Evolutionary conservation across 208 protist genomes (phyloP).

Genomic region (Leishmania lainsoni): DNA sequence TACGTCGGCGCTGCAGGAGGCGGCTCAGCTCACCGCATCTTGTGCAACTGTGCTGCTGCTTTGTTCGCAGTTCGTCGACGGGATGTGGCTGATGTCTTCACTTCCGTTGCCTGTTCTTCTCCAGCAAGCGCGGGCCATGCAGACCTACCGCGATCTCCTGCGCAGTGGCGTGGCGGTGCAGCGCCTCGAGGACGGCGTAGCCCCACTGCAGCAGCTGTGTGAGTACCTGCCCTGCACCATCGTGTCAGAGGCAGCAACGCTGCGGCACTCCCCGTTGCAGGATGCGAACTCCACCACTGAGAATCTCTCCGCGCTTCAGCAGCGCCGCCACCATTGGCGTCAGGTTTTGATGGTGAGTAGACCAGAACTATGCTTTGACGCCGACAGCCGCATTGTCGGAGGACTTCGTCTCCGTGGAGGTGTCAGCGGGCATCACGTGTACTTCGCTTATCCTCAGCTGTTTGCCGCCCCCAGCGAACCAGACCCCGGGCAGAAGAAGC

Average conservation of each 20-base stretch:
- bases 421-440: conserved; percentile 55
- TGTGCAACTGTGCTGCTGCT: conserved; percentile 22
- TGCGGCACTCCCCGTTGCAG: background rate
- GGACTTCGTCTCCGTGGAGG: conserved; percentile 44
- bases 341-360: background rate
- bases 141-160: conserved; percentile 16
- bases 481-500: background rate
- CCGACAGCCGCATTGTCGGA: conserved; percentile 43
- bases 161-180: conserved; percentile 19
- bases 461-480: background rate
- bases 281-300: background rate
- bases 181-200: conserved; percentile 18
- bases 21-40: conserved; percentile 9
- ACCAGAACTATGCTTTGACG: conserved; percentile 39
- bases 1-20: conserved; percentile 32
- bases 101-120: conserved; percentile 1
- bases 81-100: background rate
- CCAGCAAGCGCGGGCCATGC: conserved; percentile 6
- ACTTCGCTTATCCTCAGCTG: conserved; percentile 73
- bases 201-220: conserved; percentile 34
- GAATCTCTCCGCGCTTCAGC: conserved; percentile 6
- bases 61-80: background rate
- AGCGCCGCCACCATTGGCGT: conserved; percentile 26
- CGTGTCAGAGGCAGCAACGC: conserved; percentile 12
- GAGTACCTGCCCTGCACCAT: conserved; percentile 27